phyloP scores from a whole-genome alignment of 805 yeast species.

The Candida xyloterini region DNA sequence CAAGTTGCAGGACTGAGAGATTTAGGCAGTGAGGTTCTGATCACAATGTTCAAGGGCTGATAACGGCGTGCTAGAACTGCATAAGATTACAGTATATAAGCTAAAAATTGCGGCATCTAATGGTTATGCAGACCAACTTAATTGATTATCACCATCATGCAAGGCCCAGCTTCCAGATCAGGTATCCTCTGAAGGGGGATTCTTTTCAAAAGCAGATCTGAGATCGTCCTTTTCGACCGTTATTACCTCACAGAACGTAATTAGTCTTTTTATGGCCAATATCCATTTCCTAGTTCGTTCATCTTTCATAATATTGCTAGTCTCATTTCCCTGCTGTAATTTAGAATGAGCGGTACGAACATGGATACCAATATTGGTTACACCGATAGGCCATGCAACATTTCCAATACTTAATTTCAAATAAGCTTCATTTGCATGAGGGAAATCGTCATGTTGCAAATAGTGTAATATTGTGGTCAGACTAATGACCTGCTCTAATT shows the following conservation, averaged over 20 bases:
- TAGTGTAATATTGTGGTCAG: conserved; percentile 58
- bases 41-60: too few species aligned
- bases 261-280: conserved; percentile 65
- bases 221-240: background rate
- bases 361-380: conserved; percentile 75
- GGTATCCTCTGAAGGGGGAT: background rate
- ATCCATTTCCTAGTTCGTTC: conserved; percentile 77
- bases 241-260: conserved; percentile 47
- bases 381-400: conserved; percentile 92
- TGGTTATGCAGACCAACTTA: background rate
- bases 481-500: conserved; percentile 45
- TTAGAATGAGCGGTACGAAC: conserved; percentile 62
- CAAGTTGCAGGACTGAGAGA: background rate
- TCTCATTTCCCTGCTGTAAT: conserved; percentile 39
- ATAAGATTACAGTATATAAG: too few species aligned
- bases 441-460: conserved; percentile 52
- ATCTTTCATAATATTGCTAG: conserved; percentile 76
- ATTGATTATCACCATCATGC: background rate
- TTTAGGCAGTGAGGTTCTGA: too few species aligned
- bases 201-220: background rate
- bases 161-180: conserved; percentile 1
- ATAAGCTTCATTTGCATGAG: conserved; percentile 63
- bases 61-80: too few species aligned
- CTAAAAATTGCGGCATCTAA: background rate
- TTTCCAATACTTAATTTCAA: conserved; percentile 79